Evolutionary conservation across 139 green algal genomes (phyloP).

Genomic region (Diplosphaera chodatii): DNA sequence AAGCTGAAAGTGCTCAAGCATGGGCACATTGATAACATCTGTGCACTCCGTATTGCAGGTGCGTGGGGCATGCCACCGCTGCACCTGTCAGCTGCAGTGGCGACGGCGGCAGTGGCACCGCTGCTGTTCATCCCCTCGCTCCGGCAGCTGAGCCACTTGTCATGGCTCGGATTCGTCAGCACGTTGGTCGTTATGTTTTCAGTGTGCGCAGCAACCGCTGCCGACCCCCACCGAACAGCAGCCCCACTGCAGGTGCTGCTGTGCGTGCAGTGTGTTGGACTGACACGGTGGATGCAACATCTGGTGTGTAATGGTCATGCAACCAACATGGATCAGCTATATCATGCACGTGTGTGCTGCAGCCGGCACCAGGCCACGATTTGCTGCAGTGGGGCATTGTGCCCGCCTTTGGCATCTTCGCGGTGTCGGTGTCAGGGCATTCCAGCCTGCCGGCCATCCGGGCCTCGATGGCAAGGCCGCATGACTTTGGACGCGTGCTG

Average conservation of each 20-base stretch:
- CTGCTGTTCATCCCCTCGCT: slow-evolving; percentile 28
- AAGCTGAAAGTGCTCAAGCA: too few relatives aligned
- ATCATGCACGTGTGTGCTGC: neutral
- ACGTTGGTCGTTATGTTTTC: slow-evolving; percentile 18
- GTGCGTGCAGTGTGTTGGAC: neutral
- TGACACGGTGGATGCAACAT: too few relatives aligned
- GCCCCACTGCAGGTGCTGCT: neutral
- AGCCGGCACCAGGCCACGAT: slow-evolving; percentile 12
- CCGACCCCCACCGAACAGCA: neutral
- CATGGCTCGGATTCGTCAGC: slow-evolving; percentile 17
- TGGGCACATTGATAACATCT: neutral
- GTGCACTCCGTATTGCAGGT: neutral
- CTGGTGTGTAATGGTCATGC: too few relatives aligned
- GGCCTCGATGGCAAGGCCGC: slow-evolving; percentile 33
- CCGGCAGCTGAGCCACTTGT: slow-evolving; percentile 22
- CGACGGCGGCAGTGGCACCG: slow-evolving; percentile 15
- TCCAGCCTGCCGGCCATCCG: slow-evolving; percentile 44
- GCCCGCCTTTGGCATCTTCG: slow-evolving; percentile 47
- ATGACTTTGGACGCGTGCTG: slow-evolving; percentile 25
- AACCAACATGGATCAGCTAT: neutral
- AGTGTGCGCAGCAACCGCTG: neutral
- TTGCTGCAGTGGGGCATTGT: slow-evolving; percentile 18
- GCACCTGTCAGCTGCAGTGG: slow-evolving; percentile 11
- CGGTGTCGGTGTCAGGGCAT: slow-evolving; percentile 37
- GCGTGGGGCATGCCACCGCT: slow-evolving; percentile 7